These are phyloP conservation scores for Lolium rigidum DNA, from an alignment of 176 grass and related monocot genomes.

Conservation along the genomic window DNA sequence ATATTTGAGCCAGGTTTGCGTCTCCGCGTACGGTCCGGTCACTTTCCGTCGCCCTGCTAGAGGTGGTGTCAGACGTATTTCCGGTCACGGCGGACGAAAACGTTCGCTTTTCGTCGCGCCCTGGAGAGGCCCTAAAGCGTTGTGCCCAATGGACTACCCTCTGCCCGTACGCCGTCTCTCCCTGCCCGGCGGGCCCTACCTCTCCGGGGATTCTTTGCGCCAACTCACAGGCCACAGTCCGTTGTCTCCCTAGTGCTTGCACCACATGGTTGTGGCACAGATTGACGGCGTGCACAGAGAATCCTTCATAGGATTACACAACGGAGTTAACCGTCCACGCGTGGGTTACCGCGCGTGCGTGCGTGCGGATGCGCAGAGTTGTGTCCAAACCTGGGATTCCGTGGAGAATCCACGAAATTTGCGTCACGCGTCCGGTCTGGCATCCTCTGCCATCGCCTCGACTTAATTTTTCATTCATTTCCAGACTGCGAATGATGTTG, in stretches of 20 bases:
- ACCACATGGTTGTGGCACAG: too few species aligned
- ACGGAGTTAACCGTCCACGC: constrained; percentile 52
- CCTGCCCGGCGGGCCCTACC: background rate
- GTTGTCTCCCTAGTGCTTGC: too few species aligned
- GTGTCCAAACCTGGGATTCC: background rate
- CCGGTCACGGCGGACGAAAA: too few species aligned
- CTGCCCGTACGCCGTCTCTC: background rate
- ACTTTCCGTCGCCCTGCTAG: too few species aligned
- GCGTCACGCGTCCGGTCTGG: constrained; percentile 4
- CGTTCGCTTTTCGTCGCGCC: too few species aligned
- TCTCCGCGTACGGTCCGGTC: too few species aligned
- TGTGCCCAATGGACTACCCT: background rate
- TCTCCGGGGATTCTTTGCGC: background rate
- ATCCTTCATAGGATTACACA: constrained; percentile 1
- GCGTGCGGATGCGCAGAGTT: background rate
- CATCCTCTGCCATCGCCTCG: background rate
- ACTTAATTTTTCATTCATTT: background rate
- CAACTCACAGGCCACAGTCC: background rate
- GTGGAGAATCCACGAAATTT: constrained; percentile 34
- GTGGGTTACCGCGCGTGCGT: background rate
- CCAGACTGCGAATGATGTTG: too few species aligned
- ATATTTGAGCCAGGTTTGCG: too few species aligned
- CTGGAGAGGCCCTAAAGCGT: too few species aligned
- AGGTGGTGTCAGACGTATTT: too few species aligned
- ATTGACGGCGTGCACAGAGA: background rate